Percentiles rank a stretch among this genome's conserved stretches.
Evolutionary conservation across 805 yeast species (phyloP).

Genomic region (Tetrapisispora fleetii): DNA sequence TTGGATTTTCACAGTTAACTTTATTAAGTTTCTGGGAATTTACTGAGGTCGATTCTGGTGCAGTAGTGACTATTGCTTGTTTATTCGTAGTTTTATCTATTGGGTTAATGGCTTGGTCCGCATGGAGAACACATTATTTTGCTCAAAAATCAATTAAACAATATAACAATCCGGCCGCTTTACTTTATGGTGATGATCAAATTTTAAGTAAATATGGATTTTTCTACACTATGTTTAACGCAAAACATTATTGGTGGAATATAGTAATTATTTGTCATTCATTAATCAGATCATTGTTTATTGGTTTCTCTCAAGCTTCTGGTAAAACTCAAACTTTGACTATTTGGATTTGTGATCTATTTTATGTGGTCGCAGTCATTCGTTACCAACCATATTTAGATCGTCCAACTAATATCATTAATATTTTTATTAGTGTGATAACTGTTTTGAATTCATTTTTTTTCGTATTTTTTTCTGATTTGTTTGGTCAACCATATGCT

Average conservation of each 20-base stretch:
- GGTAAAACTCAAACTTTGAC: conserved; percentile 78
- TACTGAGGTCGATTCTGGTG: conserved; percentile 71
- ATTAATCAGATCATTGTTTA: conserved; percentile 58
- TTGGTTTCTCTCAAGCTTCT: conserved; percentile 67
- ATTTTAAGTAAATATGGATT: conserved; percentile 76
- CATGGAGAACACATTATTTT: conserved; percentile 50
- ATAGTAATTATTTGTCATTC: conserved; percentile 49
- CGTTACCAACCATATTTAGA: conserved; percentile 68
- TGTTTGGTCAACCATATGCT: conserved; percentile 69
- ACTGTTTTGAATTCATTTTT: conserved; percentile 71
- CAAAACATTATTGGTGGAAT: conserved; percentile 78
- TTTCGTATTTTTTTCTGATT: conserved; percentile 74
- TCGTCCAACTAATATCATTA: conserved; percentile 68
- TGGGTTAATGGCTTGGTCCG: conserved; percentile 54
- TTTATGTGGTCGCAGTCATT: conserved; percentile 54
- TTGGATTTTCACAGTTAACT: conserved; percentile 76
- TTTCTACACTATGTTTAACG: conserved; percentile 81
- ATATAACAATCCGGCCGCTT: conserved; percentile 77
- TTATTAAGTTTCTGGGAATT: conserved; percentile 85
- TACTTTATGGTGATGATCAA: conserved; percentile 67
- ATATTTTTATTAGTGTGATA: conserved; percentile 63
- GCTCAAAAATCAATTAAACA: conserved; percentile 52
- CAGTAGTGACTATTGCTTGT: conserved; percentile 73
- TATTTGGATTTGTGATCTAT: conserved; percentile 65
- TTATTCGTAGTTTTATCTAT: conserved; percentile 55